phyloP scores from a whole-genome alignment of 2,329 filamentous ascomycete species.

The Monosporascus cannonballus region DNA sequence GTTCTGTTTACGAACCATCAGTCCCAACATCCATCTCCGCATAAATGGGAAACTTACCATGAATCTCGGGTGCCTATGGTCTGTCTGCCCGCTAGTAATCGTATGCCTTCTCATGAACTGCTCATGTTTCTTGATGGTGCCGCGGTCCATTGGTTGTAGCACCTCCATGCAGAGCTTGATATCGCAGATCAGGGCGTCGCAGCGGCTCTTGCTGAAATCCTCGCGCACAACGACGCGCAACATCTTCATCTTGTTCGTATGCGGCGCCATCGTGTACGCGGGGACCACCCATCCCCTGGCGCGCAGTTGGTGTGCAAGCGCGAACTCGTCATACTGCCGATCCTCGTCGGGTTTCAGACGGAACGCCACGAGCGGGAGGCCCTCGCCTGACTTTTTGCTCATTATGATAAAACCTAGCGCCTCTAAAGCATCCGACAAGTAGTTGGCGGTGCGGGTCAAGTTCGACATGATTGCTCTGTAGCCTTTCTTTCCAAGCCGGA shows the following conservation, averaged over 20 bases:
- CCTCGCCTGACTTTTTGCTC: constrained; percentile 69
- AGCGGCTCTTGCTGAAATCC: constrained; percentile 79
- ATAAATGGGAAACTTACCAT: constrained; percentile 33
- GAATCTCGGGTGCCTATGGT: constrained; percentile 46
- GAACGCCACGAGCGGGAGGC: constrained; percentile 87
- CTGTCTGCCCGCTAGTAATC: constrained; percentile 44
- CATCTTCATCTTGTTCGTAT: constrained; percentile 80
- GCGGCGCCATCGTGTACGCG: constrained; percentile 93
- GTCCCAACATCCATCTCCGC: not conserved
- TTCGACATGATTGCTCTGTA: constrained; percentile 94
- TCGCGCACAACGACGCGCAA: constrained; percentile 88
- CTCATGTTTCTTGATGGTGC: constrained; percentile 63
- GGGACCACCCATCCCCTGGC: constrained; percentile 89
- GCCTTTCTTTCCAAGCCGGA: constrained; percentile 86
- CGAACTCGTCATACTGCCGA: constrained; percentile 65
- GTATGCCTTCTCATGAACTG: constrained; percentile 56
- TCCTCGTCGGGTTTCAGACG: constrained; percentile 60
- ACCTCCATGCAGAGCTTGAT: constrained; percentile 70
- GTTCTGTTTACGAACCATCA: constrained; percentile 36
- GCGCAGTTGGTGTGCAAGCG: constrained; percentile 77
- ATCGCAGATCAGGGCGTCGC: constrained; percentile 71
- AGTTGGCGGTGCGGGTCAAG: constrained; percentile 83
- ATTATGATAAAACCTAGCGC: constrained; percentile 80
- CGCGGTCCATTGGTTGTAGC: constrained; percentile 67
- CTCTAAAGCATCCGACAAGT: constrained; percentile 68